A percentile compares a stretch with the other conserved stretches of the same genome.
These are phyloP conservation scores for Boletus rubescentipes DNA, from an alignment of 768 basidiomycete species.

Conservation along the genomic window DNA sequence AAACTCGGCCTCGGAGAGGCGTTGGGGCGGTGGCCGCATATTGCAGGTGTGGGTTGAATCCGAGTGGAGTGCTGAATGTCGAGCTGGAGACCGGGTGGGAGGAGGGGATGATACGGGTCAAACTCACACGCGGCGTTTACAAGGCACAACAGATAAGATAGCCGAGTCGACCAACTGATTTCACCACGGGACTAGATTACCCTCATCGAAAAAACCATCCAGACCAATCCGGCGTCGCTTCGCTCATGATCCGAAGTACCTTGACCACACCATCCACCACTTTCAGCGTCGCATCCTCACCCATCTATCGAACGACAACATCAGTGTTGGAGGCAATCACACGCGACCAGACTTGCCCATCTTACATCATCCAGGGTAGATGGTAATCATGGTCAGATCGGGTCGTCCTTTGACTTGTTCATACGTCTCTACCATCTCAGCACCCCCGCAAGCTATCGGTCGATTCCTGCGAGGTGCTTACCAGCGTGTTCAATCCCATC, in stretches of 20 bases:
- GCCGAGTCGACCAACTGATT: no score
- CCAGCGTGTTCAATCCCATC: conserved; percentile 21
- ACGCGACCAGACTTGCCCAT: conserved; percentile 21
- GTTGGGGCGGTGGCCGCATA: neutral
- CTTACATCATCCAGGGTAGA: conserved; percentile 40
- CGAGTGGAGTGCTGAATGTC: neutral
- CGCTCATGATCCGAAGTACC: conserved; percentile 25
- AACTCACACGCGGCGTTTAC: conserved; percentile 6
- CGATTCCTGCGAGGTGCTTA: conserved; percentile 28
- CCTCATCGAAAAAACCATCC: conserved; percentile 32
- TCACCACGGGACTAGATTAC: conserved; percentile 22
- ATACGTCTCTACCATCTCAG: conserved; percentile 29
- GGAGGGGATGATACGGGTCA: neutral
- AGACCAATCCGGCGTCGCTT: conserved; percentile 23
- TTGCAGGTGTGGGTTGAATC: neutral
- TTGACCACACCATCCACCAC: conserved; percentile 26
- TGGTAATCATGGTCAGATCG: conserved; percentile 28
- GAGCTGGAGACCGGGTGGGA: neutral
- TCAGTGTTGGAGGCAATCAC: neutral
- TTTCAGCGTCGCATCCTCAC: conserved; percentile 26
- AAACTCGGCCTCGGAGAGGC: conserved; percentile 16
- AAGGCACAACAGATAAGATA: conserved; percentile 8
- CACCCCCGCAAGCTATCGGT: conserved; percentile 21
- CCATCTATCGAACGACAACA: conserved; percentile 22
- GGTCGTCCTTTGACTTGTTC: conserved; percentile 35